Evolutionary conservation across 176 grass and related monocot genomes (phyloP), one percentile per base, ranked within the genome.

Genomic region (Bromus sterilis): DNA sequence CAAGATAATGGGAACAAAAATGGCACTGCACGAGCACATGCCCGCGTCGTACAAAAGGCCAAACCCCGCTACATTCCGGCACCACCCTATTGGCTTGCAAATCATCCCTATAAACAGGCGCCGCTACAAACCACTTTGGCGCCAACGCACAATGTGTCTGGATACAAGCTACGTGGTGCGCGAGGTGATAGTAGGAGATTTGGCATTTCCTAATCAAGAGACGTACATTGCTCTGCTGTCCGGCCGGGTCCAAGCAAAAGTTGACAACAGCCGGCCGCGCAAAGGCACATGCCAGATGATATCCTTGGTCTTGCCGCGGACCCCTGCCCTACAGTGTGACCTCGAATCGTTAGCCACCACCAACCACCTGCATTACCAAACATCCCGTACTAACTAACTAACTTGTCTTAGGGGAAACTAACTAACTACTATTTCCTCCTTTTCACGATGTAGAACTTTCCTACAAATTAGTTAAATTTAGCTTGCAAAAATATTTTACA

Each of bases 311-410:
- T 30, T 43, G 6, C 6, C 39, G 13, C 3, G 9, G 10, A 7
- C 20, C 65, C 18, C 40, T 1, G 18, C 0, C 3, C 40, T 13
- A 71, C 24, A 30, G 71, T 53, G 44, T 53, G 44, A 49, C 26
- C 59, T 29, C n/a, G n/a, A n/a, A n/a, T n/a, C 41, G 26, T 43
- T 62, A n/a, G 58, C 59, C 24, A 64, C 14, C 28, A 78, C 76
- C 76, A 78, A 78, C 78, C 65, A 56, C 56, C 24, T 39, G n/a
- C 31, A 13, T 66, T 36, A 55, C n/a, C 78, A 67, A 53, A 67
- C 78, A 49, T 23, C 79, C 30, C 11, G 49, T 81, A 11, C 66
- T 71, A 57, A 14, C 66, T n/a, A 18, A 33, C 11, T n/a, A n/a
- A n/a, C n/a, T n/a, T n/a, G n/a, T n/a, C n/a, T n/a, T n/a, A n/a